These are phyloP conservation scores for Edaphochlamys debaryana DNA, from an alignment of 139 green algal species.

Conservation along the genomic window DNA sequence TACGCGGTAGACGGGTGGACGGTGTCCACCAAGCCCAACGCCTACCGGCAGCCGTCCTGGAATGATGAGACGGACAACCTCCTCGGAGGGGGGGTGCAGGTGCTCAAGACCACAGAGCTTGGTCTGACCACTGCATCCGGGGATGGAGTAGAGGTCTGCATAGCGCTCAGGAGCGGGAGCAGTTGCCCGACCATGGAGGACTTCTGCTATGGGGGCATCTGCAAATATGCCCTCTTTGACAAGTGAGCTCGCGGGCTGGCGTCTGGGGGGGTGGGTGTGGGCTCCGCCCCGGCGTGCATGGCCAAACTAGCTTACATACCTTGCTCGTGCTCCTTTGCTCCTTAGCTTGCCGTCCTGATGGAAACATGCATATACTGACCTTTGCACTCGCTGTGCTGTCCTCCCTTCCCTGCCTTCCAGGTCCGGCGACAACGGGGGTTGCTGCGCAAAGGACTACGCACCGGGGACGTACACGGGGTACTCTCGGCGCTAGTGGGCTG, in stretches of 20 bases:
- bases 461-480: neutral
- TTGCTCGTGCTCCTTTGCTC: too few species aligned
- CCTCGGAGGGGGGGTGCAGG: neutral
- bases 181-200: slow-evolving; percentile 9
- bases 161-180: neutral
- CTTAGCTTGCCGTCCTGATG: too few species aligned
- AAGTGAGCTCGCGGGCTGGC: neutral
- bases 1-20: slow-evolving; percentile 10
- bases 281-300: too few species aligned
- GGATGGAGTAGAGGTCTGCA: slow-evolving; percentile 14
- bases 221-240: slow-evolving; percentile 26
- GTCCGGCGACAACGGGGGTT: neutral
- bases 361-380: too few species aligned
- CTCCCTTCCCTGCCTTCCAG: neutral
- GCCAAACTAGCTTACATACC: too few species aligned
- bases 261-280: neutral
- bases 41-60: neutral
- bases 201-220: slow-evolving; percentile 26
- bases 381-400: neutral
- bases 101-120: slow-evolving; percentile 23
- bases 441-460: slow-evolving; percentile 5
- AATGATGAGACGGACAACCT: neutral
- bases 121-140: neutral
- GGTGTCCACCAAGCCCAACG: slow-evolving; percentile 1
- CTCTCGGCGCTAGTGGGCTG: neutral